These are phyloP conservation scores for Pseudozyma sp. DNA, from an alignment of 1,284 basidiomycete species.

Conservation along the genomic window DNA sequence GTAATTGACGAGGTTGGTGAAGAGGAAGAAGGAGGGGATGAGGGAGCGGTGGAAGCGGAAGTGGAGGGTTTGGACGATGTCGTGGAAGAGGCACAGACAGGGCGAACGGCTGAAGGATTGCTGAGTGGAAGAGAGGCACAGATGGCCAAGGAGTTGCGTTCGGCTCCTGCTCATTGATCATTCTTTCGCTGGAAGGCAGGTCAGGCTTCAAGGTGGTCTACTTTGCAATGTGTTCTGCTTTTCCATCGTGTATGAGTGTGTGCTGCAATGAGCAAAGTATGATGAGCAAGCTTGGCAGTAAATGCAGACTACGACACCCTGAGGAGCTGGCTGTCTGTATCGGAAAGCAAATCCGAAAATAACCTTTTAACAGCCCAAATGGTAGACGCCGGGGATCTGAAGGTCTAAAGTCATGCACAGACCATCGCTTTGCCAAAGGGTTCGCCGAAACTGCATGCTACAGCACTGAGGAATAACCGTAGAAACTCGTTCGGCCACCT, in stretches of 20 bases:
- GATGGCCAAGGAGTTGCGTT: constrained; percentile 44
- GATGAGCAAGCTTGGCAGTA: not conserved
- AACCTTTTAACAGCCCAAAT: not conserved
- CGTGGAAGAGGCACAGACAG: constrained; percentile 25
- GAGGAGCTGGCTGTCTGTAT: not conserved
- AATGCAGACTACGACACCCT: too few species aligned
- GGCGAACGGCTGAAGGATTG: constrained; percentile 33
- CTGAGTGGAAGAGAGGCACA: constrained; percentile 44
- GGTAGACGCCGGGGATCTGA: constrained; percentile 4
- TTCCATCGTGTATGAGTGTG: too few species aligned
- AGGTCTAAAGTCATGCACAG: constrained; percentile 21
- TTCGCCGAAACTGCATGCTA: constrained; percentile 1
- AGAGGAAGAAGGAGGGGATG: constrained; percentile 43
- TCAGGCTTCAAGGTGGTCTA: not conserved
- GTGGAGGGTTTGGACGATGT: constrained; percentile 43
- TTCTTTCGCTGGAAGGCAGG: not conserved
- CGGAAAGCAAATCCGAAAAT: constrained; percentile 3
- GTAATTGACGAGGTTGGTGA: constrained; percentile 61
- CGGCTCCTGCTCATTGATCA: constrained; percentile 37
- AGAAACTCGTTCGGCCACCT: not conserved
- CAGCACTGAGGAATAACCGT: constrained; percentile 2
- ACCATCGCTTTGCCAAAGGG: not conserved
- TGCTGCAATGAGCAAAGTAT: too few species aligned
- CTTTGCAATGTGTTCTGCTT: constrained; percentile 1
- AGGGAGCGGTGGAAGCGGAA: constrained; percentile 32